A percentile compares a stretch with the other conserved stretches of the same genome.
phyloP scores from a whole-genome alignment of 1,284 basidiomycete species.

The Wallemia hederae region DNA sequence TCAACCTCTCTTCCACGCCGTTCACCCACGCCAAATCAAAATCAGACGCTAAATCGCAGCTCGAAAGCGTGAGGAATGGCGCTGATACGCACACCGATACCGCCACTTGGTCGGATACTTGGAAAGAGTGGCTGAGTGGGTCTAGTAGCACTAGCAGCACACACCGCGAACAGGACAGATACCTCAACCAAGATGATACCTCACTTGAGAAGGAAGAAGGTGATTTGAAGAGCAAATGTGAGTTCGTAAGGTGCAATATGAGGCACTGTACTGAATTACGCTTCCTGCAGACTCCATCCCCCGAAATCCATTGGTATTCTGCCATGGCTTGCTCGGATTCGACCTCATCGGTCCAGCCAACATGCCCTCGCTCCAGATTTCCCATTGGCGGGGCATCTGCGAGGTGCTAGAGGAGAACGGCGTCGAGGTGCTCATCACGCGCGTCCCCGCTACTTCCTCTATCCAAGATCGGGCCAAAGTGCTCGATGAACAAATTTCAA shows the following conservation, averaged over 20 bases:
- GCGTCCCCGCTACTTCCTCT: slow-evolving; percentile 66
- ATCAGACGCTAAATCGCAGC: too few species aligned
- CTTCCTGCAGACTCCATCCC: slow-evolving; percentile 31
- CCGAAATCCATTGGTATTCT: slow-evolving; percentile 61
- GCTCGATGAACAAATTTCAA: slow-evolving; percentile 46
- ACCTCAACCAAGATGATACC: neutral
- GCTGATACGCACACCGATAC: too few species aligned
- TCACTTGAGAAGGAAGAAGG: neutral
- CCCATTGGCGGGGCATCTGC: slow-evolving; percentile 81
- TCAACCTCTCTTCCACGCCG: too few species aligned
- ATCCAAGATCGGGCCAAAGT: slow-evolving; percentile 62
- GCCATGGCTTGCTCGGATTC: slow-evolving; percentile 58
- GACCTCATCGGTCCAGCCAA: slow-evolving; percentile 17
- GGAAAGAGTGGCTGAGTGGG: neutral
- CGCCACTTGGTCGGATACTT: too few species aligned
- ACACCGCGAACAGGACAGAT: neutral
- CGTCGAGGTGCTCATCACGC: slow-evolving; percentile 64
- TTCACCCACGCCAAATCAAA: too few species aligned
- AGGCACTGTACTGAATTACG: too few species aligned
- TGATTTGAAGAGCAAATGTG: neutral
- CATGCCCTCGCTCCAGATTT: slow-evolving; percentile 51
- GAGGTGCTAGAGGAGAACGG: slow-evolving; percentile 66
- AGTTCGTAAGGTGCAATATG: neutral
- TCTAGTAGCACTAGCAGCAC: neutral
- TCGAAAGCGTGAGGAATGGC: too few species aligned